A percentile compares a stretch with the other conserved stretches of the same genome.
Evolutionary conservation across 2,329 filamentous ascomycete genomes (phyloP).

Genomic region (Elsinoe batatas): DNA sequence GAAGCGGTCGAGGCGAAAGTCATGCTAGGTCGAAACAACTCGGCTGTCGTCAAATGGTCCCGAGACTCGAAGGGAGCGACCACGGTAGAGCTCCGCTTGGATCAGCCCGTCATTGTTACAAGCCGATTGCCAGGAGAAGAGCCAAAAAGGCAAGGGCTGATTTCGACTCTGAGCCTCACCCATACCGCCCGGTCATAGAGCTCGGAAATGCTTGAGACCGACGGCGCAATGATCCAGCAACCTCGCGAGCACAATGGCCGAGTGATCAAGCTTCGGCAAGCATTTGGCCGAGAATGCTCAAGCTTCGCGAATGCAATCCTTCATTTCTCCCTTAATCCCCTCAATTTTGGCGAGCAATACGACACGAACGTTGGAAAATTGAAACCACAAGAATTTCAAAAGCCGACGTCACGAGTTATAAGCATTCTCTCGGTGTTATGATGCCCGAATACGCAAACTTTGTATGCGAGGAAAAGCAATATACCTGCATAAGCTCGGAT

Average conservation of each 20-base stretch:
- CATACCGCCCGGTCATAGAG: neutral
- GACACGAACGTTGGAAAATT: neutral
- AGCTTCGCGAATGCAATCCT: neutral
- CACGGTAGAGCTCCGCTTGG: neutral
- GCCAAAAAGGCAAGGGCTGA: neutral
- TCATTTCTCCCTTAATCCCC: neutral
- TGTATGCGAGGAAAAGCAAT: neutral
- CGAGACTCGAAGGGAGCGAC: neutral
- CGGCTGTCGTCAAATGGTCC: neutral
- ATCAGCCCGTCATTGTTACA: neutral
- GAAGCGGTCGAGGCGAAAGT: neutral
- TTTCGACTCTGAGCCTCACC: neutral
- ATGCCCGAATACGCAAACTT: neutral
- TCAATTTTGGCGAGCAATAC: neutral
- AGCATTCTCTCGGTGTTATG: neutral
- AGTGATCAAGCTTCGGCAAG: neutral
- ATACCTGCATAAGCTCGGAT: neutral
- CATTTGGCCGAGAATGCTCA: neutral
- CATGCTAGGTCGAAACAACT: slow-evolving; percentile 1
- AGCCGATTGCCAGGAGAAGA: neutral
- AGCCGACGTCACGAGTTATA: neutral
- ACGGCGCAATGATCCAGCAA: too few relatives aligned
- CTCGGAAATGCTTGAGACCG: too few relatives aligned
- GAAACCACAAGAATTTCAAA: neutral
- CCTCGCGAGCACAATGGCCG: too few relatives aligned